Percentiles rank a stretch among this genome's conserved stretches.
These are phyloP conservation scores for Trichoderma sp. DNA, from an alignment of 2,329 filamentous ascomycete genomes.

Conservation along the genomic window DNA sequence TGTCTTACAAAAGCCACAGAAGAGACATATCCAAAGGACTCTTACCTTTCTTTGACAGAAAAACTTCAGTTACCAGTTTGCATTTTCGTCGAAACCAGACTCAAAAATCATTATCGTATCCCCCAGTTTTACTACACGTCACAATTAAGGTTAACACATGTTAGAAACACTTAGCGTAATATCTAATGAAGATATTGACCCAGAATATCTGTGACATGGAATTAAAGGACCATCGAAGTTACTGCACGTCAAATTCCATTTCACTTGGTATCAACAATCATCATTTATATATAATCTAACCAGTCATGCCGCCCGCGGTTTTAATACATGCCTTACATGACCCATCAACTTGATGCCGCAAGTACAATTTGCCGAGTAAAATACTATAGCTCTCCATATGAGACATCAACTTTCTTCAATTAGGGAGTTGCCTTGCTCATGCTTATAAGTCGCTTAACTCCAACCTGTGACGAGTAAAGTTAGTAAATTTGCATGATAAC, in stretches of 20 bases:
- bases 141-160: not conserved
- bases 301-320: conserved; percentile 34
- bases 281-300: conserved; percentile 31
- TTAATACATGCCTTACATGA: conserved; percentile 30
- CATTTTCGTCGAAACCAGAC: not conserved
- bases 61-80: not conserved
- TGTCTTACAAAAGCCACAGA: too few species aligned
- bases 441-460: conserved; percentile 75
- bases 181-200: not conserved
- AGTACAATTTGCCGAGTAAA: conserved; percentile 28
- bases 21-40: not conserved
- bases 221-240: too few species aligned
- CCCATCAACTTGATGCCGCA: conserved; percentile 34
- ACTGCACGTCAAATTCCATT: not conserved
- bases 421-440: conserved; percentile 78
- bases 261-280: not conserved
- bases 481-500: conserved; percentile 40
- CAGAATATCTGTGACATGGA: not conserved
- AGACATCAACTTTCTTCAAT: conserved; percentile 28
- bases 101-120: not conserved
- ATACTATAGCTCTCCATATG: conserved; percentile 30
- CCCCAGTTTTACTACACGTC: not conserved
- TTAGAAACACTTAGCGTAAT: not conserved
- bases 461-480: conserved; percentile 57
- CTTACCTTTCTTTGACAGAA: not conserved